Base-by-base conservation (phyloP, 192 early-diverging fungal species). In the Backusella liffmaniae region DNA sequence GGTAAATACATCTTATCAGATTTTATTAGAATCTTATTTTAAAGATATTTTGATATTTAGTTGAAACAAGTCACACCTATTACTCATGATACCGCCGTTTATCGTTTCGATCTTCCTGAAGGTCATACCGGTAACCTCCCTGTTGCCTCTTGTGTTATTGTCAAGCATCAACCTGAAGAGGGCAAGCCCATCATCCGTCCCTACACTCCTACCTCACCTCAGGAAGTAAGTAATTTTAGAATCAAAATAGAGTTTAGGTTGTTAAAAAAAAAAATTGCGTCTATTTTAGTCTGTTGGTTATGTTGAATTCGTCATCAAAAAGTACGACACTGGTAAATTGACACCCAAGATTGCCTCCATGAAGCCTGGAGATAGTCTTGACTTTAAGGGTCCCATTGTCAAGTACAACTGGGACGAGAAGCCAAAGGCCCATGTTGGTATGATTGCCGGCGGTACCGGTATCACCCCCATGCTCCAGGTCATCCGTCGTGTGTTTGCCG, bases 401-500 rank as follows among this genome's bases (percentile, higher is more conserved):
- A 92, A 94, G 84, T 90, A 84, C 74, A 67, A 79, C 59, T 89
- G 91, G 78, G 85, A 86, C 66, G 80, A 89, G n/a, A 91, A 91
- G 82, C 80, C 90, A 78, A 83, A 84, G 59, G 73, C 85, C 29
- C 74, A 90, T 73, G 85, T 95, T 46, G 91, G 86, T 46, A 82
- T 95, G 88, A 85, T 95, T 77, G 94, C 94, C 56, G 82, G 93
- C 59, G 94, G 94, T 18, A 88, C 90, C 10, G 92, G 92, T 79
- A 88, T 94, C 77, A 93, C 93, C 2, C 92, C 92, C 67, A 91
- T 91, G 74, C 75, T 89, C 67, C 91, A 92, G 81, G 72, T 95
- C 23, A 89, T 94, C 39, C 86, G 87, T 65, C 80, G 85, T 23
- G 82, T 94, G 16, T 83, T 94, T 56, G 74, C 76, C 67, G 87